A percentile compares a stretch with the other conserved stretches of the same genome.
Evolutionary conservation across 208 protist genomes (phyloP).

Genomic region (Zelonia costaricensis): DNA sequence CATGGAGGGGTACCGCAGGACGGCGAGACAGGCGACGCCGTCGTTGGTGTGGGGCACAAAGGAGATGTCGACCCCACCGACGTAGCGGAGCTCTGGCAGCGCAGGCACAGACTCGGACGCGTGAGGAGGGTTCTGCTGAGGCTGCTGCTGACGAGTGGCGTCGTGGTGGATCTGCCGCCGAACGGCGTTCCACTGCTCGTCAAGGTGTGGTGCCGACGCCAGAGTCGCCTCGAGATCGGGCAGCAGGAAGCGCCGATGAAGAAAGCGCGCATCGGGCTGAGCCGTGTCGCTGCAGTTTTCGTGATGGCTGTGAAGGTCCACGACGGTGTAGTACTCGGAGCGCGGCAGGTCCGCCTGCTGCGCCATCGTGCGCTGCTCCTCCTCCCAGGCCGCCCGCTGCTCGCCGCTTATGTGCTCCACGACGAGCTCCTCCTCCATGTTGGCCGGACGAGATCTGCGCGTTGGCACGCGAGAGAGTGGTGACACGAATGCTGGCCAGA

Average conservation of each 20-base stretch:
- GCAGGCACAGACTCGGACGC: neutral
- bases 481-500: too few species aligned
- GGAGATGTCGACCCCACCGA: constrained; percentile 82
- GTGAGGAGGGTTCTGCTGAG: neutral
- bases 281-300: neutral
- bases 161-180: neutral
- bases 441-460: too few species aligned
- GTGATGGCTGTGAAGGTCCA: neutral
- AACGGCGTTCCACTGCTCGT: neutral
- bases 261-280: constrained; percentile 5
- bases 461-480: too few species aligned
- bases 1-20: constrained; percentile 72
- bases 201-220: neutral
- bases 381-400: constrained; percentile 36
- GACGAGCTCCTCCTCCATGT: neutral
- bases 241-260: constrained; percentile 25
- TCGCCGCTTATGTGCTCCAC: neutral
- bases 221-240: neutral
- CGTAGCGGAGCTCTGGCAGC: constrained; percentile 30
- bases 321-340: constrained; percentile 23
- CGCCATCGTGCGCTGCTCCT: constrained; percentile 32
- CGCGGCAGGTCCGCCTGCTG: constrained; percentile 31
- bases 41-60: constrained; percentile 60
- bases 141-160: too few species aligned
- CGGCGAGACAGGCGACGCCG: constrained; percentile 67